Evolutionary conservation across 2,329 filamentous ascomycete species (phyloP).

Genomic region (Cladosporium sp.): DNA sequence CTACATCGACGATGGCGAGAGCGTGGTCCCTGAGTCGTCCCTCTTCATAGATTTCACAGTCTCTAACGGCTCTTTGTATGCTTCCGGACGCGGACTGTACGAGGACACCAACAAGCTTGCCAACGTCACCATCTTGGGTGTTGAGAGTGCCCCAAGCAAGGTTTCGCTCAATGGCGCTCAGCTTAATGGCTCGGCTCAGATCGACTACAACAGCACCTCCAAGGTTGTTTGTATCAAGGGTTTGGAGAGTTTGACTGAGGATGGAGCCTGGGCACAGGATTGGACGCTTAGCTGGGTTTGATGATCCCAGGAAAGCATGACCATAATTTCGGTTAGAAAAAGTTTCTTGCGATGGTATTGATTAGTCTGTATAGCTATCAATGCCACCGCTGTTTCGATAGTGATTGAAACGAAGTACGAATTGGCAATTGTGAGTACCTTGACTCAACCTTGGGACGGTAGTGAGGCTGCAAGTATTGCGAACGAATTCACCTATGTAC

Average conservation of each 20-base stretch:
- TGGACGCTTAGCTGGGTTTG: slow-evolving; percentile 52
- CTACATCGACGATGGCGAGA: slow-evolving; percentile 76
- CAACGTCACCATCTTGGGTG: slow-evolving; percentile 64
- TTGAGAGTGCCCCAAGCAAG: slow-evolving; percentile 41
- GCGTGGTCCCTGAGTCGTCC: slow-evolving; percentile 56
- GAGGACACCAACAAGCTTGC: slow-evolving; percentile 58
- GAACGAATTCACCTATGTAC: too few species aligned
- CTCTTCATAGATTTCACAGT: slow-evolving; percentile 53
- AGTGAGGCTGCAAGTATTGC: too few species aligned
- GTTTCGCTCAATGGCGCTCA: slow-evolving; percentile 53
- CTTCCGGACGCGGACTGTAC: slow-evolving; percentile 53
- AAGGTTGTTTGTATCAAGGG: slow-evolving; percentile 54
- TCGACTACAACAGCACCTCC: slow-evolving; percentile 49
- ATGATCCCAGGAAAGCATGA: not conserved
- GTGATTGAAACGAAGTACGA: too few species aligned
- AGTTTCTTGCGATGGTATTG: not conserved
- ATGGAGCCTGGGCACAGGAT: slow-evolving; percentile 57
- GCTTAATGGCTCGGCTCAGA: slow-evolving; percentile 33
- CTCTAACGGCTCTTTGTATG: slow-evolving; percentile 49
- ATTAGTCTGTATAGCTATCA: not conserved
- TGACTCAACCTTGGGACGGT: too few species aligned
- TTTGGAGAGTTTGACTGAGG: slow-evolving; percentile 49
- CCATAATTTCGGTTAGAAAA: not conserved
- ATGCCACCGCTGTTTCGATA: not conserved
- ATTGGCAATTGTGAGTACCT: too few species aligned